These are phyloP conservation scores for Talaromyces sp. DNA, from an alignment of 2,329 filamentous ascomycete species.

Conservation along the genomic window DNA sequence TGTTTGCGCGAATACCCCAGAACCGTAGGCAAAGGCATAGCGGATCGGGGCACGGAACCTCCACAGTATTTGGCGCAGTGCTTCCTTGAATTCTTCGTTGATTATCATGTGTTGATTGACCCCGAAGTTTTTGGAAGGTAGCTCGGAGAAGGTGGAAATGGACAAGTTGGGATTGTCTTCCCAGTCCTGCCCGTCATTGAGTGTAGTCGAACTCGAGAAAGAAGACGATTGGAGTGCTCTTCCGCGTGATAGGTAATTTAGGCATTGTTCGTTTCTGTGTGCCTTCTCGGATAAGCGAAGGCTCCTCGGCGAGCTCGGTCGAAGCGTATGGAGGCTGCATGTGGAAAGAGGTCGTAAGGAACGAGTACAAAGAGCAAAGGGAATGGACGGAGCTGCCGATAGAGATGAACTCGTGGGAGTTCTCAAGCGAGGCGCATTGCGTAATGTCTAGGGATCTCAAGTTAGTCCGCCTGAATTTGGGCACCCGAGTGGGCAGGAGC, in stretches of 20 bases:
- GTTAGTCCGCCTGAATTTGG: neutral
- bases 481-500: neutral
- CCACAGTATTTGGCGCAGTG: slow-evolving; percentile 78
- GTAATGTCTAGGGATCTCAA: neutral
- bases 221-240: slow-evolving; percentile 10
- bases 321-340: slow-evolving; percentile 5
- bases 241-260: neutral
- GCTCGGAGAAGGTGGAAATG: slow-evolving; percentile 68
- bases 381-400: neutral
- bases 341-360: neutral
- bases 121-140: slow-evolving; percentile 77
- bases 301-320: neutral
- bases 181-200: slow-evolving; percentile 51
- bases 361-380: neutral
- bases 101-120: slow-evolving; percentile 96
- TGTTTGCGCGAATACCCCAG: slow-evolving; percentile 85
- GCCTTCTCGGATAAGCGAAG: neutral
- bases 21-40: slow-evolving; percentile 96
- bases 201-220: slow-evolving; percentile 7
- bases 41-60: slow-evolving; percentile 89
- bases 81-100: slow-evolving; percentile 92
- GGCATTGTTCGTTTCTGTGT: neutral
- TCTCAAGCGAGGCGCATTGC: neutral
- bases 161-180: slow-evolving; percentile 68
- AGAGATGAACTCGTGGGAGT: neutral